Evolutionary conservation across 1,139 yeast genomes (phyloP).

Genomic region (Hemisphaericaspora subhashii): DNA sequence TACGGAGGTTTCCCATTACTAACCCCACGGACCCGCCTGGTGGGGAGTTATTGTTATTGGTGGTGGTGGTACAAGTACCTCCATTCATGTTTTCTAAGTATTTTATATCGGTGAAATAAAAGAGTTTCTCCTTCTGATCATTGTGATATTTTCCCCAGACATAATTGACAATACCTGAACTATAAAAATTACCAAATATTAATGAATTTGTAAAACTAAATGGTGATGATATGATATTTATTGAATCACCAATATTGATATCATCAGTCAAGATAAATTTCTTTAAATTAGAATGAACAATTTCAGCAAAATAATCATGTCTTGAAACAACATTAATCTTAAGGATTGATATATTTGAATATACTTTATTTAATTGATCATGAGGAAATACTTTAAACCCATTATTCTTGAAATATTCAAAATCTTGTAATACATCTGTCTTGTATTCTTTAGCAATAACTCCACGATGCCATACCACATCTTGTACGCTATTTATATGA

Average conservation of each 20-base stretch:
- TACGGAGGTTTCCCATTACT: constrained; percentile 51
- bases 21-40: constrained; percentile 36
- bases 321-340: constrained; percentile 6
- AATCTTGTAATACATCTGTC: constrained; percentile 3
- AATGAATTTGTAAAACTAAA: constrained; percentile 61
- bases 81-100: constrained; percentile 71
- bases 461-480: constrained; percentile 25
- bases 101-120: constrained; percentile 51
- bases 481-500: constrained; percentile 15
- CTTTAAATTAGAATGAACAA: constrained; percentile 3
- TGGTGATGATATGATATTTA: constrained; percentile 46
- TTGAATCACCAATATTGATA: constrained; percentile 12
- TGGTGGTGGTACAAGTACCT: constrained; percentile 38
- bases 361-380: constrained; percentile 15
- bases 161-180: constrained; percentile 48
- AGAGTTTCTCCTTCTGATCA: constrained; percentile 11
- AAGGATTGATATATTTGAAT: constrained; percentile 7
- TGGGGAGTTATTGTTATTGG: too few relatives aligned
- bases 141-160: constrained; percentile 17
- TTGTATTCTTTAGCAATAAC: constrained; percentile 1
- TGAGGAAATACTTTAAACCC: constrained; percentile 34
- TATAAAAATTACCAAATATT: constrained; percentile 48
- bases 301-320: constrained; percentile 5
- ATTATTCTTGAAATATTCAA: constrained; percentile 17
- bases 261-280: constrained; percentile 9